phyloP scores from a whole-genome alignment of 2,329 filamentous ascomycete species.

The Claviceps quebecensis region DNA sequence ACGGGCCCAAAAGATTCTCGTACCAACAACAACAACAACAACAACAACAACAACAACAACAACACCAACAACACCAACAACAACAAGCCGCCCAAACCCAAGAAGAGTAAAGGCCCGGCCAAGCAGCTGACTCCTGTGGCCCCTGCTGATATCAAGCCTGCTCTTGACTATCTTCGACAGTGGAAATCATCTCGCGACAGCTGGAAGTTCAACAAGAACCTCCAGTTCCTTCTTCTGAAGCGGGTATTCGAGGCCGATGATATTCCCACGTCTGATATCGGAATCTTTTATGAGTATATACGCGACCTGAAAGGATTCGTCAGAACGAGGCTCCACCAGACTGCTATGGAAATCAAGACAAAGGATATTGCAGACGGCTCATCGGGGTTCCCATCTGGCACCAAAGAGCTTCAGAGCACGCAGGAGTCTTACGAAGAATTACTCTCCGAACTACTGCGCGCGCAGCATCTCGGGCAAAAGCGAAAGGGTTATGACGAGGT shows the following conservation, averaged over 20 bases:
- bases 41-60: constrained; percentile 14
- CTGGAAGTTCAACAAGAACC: constrained; percentile 97
- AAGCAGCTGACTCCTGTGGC: constrained; percentile 26
- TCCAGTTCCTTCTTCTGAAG: constrained; percentile 74
- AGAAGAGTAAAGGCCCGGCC: constrained; percentile 22
- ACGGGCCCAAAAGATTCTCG: constrained; percentile 9
- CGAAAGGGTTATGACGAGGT: constrained; percentile 40
- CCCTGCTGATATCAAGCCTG: constrained; percentile 38
- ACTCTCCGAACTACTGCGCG: constrained; percentile 33
- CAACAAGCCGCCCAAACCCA: constrained; percentile 20
- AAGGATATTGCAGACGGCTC: constrained; percentile 38
- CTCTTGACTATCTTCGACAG: constrained; percentile 62
- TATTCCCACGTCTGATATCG: constrained; percentile 56
- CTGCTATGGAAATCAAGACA: constrained; percentile 47
- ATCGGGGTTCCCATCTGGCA: constrained; percentile 34
- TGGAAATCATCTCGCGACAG: constrained; percentile 55
- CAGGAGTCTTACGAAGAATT: constrained; percentile 40
- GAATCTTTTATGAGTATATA: constrained; percentile 63
- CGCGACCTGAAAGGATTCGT: constrained; percentile 63
- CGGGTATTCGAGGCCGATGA: constrained; percentile 60
- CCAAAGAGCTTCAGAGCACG: constrained; percentile 33
- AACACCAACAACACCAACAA: constrained; percentile 8
- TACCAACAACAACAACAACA: constrained; percentile 3
- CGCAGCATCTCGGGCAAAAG: constrained; percentile 23
- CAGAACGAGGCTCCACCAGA: constrained; percentile 52